A percentile compares a stretch with the other conserved stretches of the same genome.
Conservation (phyloP, 805 yeast species). For the Dipodascus geniculatus region DNA sequence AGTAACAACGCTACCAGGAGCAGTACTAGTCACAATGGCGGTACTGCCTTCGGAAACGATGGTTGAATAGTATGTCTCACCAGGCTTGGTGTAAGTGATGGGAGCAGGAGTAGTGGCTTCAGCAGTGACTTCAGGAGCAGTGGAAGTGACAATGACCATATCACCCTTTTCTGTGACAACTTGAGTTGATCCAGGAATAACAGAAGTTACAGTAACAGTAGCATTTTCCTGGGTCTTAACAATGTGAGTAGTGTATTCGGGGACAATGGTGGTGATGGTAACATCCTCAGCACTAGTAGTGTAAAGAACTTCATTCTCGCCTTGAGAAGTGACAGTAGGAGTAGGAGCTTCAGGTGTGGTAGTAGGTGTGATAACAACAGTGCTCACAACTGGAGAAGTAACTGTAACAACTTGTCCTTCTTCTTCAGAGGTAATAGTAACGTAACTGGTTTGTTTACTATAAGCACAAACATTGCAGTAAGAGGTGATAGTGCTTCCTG, state of each 20-base stretch:
- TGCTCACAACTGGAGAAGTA: background rate
- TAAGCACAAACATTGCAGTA: background rate
- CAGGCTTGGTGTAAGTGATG: background rate
- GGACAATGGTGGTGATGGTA: background rate
- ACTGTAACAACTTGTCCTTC: background rate
- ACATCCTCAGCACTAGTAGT: background rate
- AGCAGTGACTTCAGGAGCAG: background rate
- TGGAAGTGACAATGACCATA: background rate
- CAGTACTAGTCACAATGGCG: background rate
- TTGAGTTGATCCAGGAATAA: background rate
- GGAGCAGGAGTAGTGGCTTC: background rate
- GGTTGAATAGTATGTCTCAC: background rate
- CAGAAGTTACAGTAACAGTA: conserved; percentile 1
- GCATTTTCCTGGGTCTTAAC: background rate
- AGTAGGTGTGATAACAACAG: background rate
- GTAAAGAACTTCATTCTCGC: background rate
- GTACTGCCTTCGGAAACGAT: background rate
- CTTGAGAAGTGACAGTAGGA: background rate
- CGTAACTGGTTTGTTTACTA: background rate
- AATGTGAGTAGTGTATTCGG: background rate
- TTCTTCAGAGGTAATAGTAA: background rate
- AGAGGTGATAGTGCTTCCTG: background rate
- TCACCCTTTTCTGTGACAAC: background rate
- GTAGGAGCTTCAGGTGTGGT: conserved; percentile 1
- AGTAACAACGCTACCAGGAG: background rate